Base-by-base conservation (phyloP, 495 filamentous ascomycete species). In the Lepidopterella palustris region DNA sequence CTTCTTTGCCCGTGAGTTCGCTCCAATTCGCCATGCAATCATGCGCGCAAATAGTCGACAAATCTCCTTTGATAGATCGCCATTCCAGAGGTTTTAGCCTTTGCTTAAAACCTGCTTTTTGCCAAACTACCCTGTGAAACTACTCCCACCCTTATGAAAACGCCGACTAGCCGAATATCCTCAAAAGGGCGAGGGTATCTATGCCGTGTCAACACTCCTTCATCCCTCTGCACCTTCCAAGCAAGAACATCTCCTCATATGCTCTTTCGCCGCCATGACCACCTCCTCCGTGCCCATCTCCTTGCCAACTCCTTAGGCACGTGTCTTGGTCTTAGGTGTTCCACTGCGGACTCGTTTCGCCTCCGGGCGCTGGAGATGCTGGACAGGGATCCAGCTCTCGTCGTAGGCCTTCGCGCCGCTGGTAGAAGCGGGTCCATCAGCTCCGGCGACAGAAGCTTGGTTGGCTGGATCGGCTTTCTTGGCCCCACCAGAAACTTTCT, bases 351-450 rank as follows among this genome's bases (percentile, higher is more conserved):
- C 84, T 68, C 89, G 84, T 67, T 83, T 84, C 45, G 90, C 86
- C 61, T 86, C 79, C 39, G 92, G 90, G 67, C 87, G 85, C 78
- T 93, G 90, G 73, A 97, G 83, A 75, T 97, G 92, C 70, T 87
- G 83, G 57, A 83, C 84, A 18, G 93, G 93, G 69, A 98, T 97
- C 93, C 93, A 98, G 75, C 87, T 88, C 77, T 92, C 89, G 68
- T 98, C 93, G 74, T 93, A 97, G 55, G 82, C 80, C 75, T 90
- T 89, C 18, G 81, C 76, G 18, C 79, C 74, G 48, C 74, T 81
- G 23, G 86, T 83, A 50, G 85, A 87, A 56, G 86, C 87, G 24
- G 87, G 79, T 58, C 83, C 84, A 76, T 87, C 86, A 13, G 82
- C 76, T 58, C 80, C 84, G 59, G 86, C 80, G n/a, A 85, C 86